Evolutionary conservation across 2,329 filamentous ascomycete species (phyloP).

Genomic region (Claviceps fusiformis): DNA sequence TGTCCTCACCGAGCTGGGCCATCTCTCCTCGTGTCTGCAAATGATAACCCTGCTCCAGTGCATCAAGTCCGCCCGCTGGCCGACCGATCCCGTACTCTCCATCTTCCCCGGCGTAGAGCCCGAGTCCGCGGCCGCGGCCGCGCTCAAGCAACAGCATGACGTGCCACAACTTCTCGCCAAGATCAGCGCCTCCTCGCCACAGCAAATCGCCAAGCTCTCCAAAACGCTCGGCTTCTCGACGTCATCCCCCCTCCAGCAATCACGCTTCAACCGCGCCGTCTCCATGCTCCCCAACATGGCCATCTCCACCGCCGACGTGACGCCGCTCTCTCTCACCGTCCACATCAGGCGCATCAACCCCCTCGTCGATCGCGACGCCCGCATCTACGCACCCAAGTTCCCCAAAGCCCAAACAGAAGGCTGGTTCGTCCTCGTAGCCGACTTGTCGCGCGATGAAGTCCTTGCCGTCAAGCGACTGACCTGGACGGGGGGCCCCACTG

Average conservation of each 20-base stretch:
- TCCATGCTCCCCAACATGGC: slow-evolving; percentile 56
- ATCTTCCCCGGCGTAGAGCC: slow-evolving; percentile 62
- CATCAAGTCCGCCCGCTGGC: slow-evolving; percentile 89
- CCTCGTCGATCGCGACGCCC: slow-evolving; percentile 49
- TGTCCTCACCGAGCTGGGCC: slow-evolving; percentile 79
- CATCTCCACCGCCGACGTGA: slow-evolving; percentile 47
- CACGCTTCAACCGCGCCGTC: slow-evolving; percentile 43
- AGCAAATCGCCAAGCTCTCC: slow-evolving; percentile 29
- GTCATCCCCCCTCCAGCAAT: slow-evolving; percentile 22
- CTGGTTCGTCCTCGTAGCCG: slow-evolving; percentile 72
- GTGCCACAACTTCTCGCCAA: slow-evolving; percentile 26
- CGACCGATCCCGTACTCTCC: slow-evolving; percentile 61
- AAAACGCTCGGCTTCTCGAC: slow-evolving; percentile 36
- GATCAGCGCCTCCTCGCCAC: slow-evolving; percentile 22
- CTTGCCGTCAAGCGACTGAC: slow-evolving; percentile 75
- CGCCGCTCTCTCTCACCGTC: slow-evolving; percentile 49
- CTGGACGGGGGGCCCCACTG: slow-evolving; percentile 42
- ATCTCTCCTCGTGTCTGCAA: slow-evolving; percentile 59
- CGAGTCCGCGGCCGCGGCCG: slow-evolving; percentile 16
- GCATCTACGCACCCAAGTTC: slow-evolving; percentile 77
- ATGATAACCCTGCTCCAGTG: slow-evolving; percentile 82
- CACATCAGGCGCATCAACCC: slow-evolving; percentile 54
- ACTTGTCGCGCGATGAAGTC: slow-evolving; percentile 56
- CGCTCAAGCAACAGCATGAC: slow-evolving; percentile 14
- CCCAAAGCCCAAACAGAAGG: slow-evolving; percentile 92